A percentile compares a stretch with the other conserved stretches of the same genome.
These are phyloP conservation scores for Cadophora sp. DNA, from an alignment of 2,329 filamentous ascomycete genomes.

Conservation along the genomic window DNA sequence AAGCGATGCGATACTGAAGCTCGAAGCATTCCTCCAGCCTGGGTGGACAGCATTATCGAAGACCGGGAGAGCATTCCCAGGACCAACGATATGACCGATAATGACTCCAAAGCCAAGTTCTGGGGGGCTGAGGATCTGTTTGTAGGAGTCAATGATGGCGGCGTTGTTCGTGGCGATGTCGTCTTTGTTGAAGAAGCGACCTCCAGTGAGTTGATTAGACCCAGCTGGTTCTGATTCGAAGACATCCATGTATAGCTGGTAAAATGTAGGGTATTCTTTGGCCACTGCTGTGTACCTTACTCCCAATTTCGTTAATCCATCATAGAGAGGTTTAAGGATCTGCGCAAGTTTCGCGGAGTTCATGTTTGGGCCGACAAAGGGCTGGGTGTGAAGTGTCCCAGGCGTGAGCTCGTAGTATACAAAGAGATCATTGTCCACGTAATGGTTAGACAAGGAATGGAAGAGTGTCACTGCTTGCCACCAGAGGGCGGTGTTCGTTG, in stretches of 20 bases:
- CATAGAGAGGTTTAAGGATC: constrained; percentile 20
- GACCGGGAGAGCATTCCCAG: constrained; percentile 10
- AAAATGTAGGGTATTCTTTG: constrained; percentile 4
- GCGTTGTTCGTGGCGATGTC: constrained; percentile 20
- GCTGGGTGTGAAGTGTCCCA: constrained; percentile 18
- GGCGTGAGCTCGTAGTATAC: constrained; percentile 19
- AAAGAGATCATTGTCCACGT: constrained; percentile 20
- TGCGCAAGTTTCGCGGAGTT: constrained; percentile 13
- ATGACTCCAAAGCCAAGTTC: constrained; percentile 12
- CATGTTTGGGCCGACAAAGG: constrained; percentile 21
- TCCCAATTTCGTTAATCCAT: constrained; percentile 11
- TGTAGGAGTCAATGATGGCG: constrained; percentile 14
- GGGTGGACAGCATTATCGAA: constrained; percentile 48
- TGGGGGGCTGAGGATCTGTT: constrained; percentile 10
- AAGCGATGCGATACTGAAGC: constrained; percentile 1
- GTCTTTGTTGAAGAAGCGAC: constrained; percentile 19
- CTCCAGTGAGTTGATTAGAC: constrained; percentile 17
- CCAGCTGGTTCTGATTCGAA: constrained; percentile 21
- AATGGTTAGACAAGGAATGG: constrained; percentile 17
- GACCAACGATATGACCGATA: constrained; percentile 21
- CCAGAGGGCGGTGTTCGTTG: constrained; percentile 7
- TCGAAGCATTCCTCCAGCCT: constrained; percentile 55
- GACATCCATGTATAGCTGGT: constrained; percentile 10
- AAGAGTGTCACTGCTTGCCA: constrained; percentile 4
- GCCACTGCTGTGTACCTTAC: constrained; percentile 15